phyloP scores from a whole-genome alignment of 441 rosid species.

The Arabidopsis hybrid region DNA sequence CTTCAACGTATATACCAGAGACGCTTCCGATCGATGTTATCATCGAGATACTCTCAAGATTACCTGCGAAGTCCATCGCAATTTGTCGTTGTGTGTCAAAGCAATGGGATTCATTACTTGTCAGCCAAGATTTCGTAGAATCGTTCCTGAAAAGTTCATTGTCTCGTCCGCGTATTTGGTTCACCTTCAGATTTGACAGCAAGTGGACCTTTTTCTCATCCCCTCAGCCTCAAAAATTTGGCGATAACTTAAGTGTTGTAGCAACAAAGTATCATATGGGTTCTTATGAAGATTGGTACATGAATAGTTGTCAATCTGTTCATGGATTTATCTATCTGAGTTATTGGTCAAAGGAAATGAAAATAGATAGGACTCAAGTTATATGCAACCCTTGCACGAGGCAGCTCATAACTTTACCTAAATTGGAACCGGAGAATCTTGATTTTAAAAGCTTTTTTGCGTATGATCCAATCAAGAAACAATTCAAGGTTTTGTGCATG shows the following conservation, averaged over 20 bases:
- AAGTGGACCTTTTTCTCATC: slow-evolving; percentile 15
- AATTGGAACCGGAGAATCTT: not conserved
- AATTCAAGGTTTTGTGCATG: slow-evolving; percentile 18
- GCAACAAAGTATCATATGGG: not conserved
- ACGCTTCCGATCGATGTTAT: slow-evolving; percentile 1
- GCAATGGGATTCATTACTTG: too few species aligned
- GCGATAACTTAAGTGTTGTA: not conserved
- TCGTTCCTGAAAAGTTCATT: not conserved
- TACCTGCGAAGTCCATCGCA: slow-evolving; percentile 1
- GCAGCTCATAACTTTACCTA: not conserved
- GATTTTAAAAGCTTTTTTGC: slow-evolving; percentile 5
- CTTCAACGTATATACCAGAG: not conserved
- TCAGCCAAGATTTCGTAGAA: not conserved
- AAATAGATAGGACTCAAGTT: too few species aligned
- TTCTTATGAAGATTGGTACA: not conserved
- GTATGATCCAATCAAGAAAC: slow-evolving; percentile 13
- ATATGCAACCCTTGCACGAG: slow-evolving; percentile 31
- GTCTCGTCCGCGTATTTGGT: not conserved
- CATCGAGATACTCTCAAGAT: slow-evolving; percentile 7
- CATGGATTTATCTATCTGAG: slow-evolving; percentile 1
- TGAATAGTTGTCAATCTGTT: not conserved
- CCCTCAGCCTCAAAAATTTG: slow-evolving; percentile 1
- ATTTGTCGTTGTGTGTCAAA: not conserved
- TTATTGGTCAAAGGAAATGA: too few species aligned
- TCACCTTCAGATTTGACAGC: not conserved